A percentile compares a stretch with the other conserved stretches of the same genome.
Conservation (phyloP, 2,329 filamentous ascomycete genomes). For the Penicillium sp. region DNA sequence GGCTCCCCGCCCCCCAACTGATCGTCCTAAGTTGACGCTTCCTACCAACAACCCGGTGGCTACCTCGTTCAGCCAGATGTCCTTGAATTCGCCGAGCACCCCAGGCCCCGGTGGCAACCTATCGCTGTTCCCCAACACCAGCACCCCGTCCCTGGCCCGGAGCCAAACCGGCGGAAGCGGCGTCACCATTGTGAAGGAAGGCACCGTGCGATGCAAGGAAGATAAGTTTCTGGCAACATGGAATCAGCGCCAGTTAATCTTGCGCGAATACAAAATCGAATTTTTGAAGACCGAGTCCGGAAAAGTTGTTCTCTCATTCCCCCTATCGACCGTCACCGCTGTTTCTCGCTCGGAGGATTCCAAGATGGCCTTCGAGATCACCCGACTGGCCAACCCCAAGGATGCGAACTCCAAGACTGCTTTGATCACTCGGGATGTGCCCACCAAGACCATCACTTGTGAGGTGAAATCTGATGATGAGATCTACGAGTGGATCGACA, state of each 20-base stretch:
- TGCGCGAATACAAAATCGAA: slow-evolving; percentile 89
- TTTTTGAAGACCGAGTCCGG: slow-evolving; percentile 90
- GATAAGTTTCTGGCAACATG: slow-evolving; percentile 75
- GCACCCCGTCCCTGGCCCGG: slow-evolving; percentile 66
- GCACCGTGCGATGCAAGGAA: slow-evolving; percentile 68
- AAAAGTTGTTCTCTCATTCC: slow-evolving; percentile 83
- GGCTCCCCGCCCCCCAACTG: slow-evolving; percentile 83
- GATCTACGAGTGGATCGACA: slow-evolving; percentile 98
- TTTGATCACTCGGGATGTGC: slow-evolving; percentile 75
- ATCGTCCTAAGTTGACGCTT: slow-evolving; percentile 77
- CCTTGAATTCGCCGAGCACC: slow-evolving; percentile 65
- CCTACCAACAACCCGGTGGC: slow-evolving; percentile 65
- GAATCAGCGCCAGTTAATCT: slow-evolving; percentile 89
- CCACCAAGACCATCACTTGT: slow-evolving; percentile 82
- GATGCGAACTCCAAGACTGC: slow-evolving; percentile 67
- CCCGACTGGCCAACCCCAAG: slow-evolving; percentile 62
- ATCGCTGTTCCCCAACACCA: slow-evolving; percentile 66
- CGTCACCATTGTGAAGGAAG: slow-evolving; percentile 72
- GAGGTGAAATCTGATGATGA: slow-evolving; percentile 95
- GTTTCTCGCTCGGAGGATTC: slow-evolving; percentile 89
- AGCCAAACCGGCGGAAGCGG: slow-evolving; percentile 64
- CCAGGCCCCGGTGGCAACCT: slow-evolving; percentile 52
- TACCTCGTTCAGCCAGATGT: slow-evolving; percentile 70
- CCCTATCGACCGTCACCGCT: slow-evolving; percentile 82
- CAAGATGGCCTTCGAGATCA: slow-evolving; percentile 92